Evolutionary conservation across 768 basidiomycete genomes (phyloP), one percentile per base, ranked within the genome.

Genomic region (Lactifluus rugatus): DNA sequence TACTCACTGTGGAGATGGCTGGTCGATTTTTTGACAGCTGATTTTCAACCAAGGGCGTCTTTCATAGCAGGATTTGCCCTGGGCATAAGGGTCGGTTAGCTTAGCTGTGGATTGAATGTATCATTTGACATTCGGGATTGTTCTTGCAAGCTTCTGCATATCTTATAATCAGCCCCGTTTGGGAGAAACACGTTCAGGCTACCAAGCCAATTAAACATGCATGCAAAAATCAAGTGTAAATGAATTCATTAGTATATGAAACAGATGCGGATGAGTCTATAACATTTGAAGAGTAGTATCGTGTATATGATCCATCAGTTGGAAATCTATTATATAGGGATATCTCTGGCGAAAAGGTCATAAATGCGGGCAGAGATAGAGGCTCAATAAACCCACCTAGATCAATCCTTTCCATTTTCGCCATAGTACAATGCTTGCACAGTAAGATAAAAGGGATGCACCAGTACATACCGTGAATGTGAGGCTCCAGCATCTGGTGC

Each of bases 21-120:
- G 23, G 70, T 87, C 23, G 75, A 90, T 70, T 96, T 97, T 73
- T 72, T 97, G 70, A 89, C 88, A 0, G 89, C 93, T 7, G 91
- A 96, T 68, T 94, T 97, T 71, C 94, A 93, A 67, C 87, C 85
- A 45, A 75, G 93, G 61, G 93, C 93, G 2, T 85, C 88, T 14
- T 96, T 96, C 72, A 65, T 93, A 34, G 91, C 84, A 4, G 94
- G 94, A 9, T 76, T 96, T 57, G 78, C 75, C 1, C 73, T 97
- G 28, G 94, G 94, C 10, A 65, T 97, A 49, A 77, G 93, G 51
- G 70, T 96, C 19, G 93, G 93, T 53, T 95, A 58, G 49, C 21
- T 44, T 14, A 44, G 32, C 21, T 21, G n/a, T 28, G n/a, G 11
- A 44, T 23, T 42, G 41, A n/a, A 39, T 17, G 17, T 39, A 16